Conservation (phyloP, 192 early-diverging fungal species). For the Entomortierella lignicola region DNA sequence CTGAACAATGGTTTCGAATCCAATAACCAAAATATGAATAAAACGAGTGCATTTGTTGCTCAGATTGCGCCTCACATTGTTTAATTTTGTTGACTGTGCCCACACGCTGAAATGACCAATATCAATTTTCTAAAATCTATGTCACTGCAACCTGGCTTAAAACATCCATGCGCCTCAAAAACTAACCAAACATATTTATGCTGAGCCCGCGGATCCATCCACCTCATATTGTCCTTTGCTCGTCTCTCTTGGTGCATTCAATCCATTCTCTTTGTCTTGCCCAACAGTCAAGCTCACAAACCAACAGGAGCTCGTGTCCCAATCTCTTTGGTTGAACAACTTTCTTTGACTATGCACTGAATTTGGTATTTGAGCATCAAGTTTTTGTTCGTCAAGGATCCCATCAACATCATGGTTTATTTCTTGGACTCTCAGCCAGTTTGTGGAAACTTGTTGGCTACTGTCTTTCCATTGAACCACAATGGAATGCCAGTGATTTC, state of each 20-base stretch:
- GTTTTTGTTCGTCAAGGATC: constrained; percentile 58
- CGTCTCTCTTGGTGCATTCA: constrained; percentile 80
- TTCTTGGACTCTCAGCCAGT: constrained; percentile 71
- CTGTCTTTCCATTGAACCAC: constrained; percentile 86
- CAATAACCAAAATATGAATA: no score
- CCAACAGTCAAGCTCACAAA: constrained; percentile 58
- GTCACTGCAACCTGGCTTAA: no score
- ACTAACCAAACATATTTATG: no score
- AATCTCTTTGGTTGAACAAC: constrained; percentile 62
- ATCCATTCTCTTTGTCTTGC: constrained; percentile 68
- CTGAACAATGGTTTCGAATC: no score
- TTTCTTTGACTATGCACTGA: constrained; percentile 73
- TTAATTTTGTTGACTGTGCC: no score
- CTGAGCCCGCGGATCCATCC: no score
- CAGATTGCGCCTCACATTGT: no score
- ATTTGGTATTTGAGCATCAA: constrained; percentile 70
- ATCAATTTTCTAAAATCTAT: no score
- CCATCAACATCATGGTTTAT: constrained; percentile 60
- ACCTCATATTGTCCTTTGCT: constrained; percentile 77
- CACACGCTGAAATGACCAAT: no score
- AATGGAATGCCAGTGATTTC: constrained; percentile 87
- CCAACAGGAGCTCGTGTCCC: constrained; percentile 52
- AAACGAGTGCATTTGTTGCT: no score
- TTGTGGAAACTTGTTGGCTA: constrained; percentile 76
- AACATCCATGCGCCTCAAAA: no score